These are phyloP conservation scores for Apiotrichum siamense DNA, from an alignment of 1,284 basidiomycete genomes.

Conservation along the genomic window DNA sequence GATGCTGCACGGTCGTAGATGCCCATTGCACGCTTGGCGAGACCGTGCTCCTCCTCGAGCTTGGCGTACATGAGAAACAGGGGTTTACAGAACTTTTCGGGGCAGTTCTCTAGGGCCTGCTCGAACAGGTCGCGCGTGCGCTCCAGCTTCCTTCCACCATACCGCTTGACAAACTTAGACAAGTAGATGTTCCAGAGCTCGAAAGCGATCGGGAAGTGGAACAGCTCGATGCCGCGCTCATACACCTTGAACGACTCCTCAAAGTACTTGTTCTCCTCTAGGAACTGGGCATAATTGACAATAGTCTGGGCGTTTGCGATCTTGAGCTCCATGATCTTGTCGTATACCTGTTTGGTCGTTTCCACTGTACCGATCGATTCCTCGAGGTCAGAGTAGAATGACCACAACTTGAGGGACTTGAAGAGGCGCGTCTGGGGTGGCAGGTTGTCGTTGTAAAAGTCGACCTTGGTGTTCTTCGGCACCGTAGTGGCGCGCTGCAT, in stretches of 20 bases:
- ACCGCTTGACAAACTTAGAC: conserved; percentile 93
- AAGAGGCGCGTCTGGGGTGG: conserved; percentile 85
- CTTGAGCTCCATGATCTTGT: conserved; percentile 92
- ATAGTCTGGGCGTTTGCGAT: conserved; percentile 99
- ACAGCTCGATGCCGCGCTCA: conserved; percentile 93
- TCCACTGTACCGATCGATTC: conserved; percentile 94
- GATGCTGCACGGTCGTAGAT: conserved; percentile 90
- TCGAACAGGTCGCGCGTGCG: conserved; percentile 94
- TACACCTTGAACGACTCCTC: conserved; percentile 99
- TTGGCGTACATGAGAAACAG: conserved; percentile 93
- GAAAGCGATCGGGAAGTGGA: conserved; percentile 96
- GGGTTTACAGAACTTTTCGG: conserved; percentile 87
- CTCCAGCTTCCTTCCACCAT: conserved; percentile 90
- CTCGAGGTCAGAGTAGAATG: conserved; percentile 95
- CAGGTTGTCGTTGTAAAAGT: conserved; percentile 88
- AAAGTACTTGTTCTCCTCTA: conserved; percentile 97
- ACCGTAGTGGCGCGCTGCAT: conserved; percentile 93
- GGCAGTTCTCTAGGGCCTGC: conserved; percentile 94
- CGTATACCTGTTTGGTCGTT: conserved; percentile 86
- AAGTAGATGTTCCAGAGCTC: conserved; percentile 99
- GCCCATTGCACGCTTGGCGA: conserved; percentile 92
- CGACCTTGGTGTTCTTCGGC: conserved; percentile 83
- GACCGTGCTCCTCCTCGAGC: conserved; percentile 88
- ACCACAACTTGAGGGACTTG: conserved; percentile 98
- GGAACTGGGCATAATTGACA: conserved; percentile 92